Evolutionary conservation across 495 filamentous ascomycete species (phyloP), one percentile per base, ranked within the genome.

Genomic region (Aspergillus coremiiformis): DNA sequence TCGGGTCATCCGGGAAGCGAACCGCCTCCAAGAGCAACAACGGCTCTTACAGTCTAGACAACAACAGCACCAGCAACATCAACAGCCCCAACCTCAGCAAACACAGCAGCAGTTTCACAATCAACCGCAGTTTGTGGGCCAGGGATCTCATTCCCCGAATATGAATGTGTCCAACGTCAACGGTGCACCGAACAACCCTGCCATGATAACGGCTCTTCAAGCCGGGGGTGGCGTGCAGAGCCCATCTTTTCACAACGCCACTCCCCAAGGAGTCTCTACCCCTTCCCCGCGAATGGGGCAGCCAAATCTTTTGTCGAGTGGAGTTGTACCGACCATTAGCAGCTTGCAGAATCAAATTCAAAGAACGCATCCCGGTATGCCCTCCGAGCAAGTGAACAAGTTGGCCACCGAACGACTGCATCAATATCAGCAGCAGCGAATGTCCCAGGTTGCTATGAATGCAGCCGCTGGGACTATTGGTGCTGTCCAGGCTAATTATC

Each of bases 21-120:
- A 76, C 51, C 79, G 73, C 29, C 59, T 80, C n/a, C 80, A 84
- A 64, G 81, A 87, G 35, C 79, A 82, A 52, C 79, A 81, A 48
- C 83, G 82, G 10, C 73, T 81, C 42, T 68, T 84, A 58, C 83
- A 85, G 62, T 84, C 86, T 52, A 77, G 79, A 29, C 79, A 79
- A 53, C 81, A 81, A 45, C 76, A 73, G 46, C 74, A 71, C n/a
- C n/a, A n/a, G 23, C 78, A 74, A 55, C 64, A 68, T 20, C 73
- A 70, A 39, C 64, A 55, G 35, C 50, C 60, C 5, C 69, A 73
- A 33, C 47, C 65, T 19, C 69, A 71, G 35, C 70, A 71, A 41
- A 49, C 65, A 5, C 71, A 72, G 43, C 67, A 67, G 39, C 73
- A 59, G 64, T 74, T 74, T 48, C 70, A 72, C 17, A 65, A 61